Base-by-base conservation (phyloP, 495 filamentous ascomycete genomes). In the Penicillium lividum region DNA sequence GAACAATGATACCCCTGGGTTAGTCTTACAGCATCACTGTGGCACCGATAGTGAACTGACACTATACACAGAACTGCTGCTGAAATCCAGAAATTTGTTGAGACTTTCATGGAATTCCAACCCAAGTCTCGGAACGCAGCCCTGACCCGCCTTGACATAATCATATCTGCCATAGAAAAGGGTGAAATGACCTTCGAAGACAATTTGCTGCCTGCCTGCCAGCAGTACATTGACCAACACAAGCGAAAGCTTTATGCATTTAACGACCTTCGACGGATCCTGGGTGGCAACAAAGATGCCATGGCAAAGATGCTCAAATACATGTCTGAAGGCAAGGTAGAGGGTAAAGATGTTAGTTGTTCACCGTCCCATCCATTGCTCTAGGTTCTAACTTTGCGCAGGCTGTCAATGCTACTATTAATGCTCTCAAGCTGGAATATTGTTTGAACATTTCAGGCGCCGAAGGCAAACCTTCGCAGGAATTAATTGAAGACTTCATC, bases 401-500 rank as follows among this genome's bases (percentile, higher is more conserved):
- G 52, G 68, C 59, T 46, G 60, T 68, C 33, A 73, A 80, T 47
- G 64, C 75, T 6, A 64, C 64, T 52, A 82, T 84, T 60, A 86
- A 86, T 60, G 71, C 74, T 22, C 69, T 84, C 34, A 86, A 85
- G 53, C 64, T 84, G 29, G 75, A 83, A n/a, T 87, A 85, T 58
- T 77, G 80, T 50, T 71, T 84, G 38, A 66, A 69, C 4, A 62
- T 78, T 13, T 77, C 83, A 34, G 79, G 78, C 2, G 67, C 66
- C 22, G 73, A 71, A 29, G 65, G 64, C 15, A 69, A 67, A 27
- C 58, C 66, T 5, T 68, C 72, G 3, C 67, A 62, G 47, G 43
- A 73, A 18, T 62, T 65, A 31, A 59, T 77, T 6, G 77, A 82
- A 43, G 68, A 70, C 4, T 81, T 84, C 51, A 68, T 82, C 25